Evolutionary conservation across 306 rosid genomes (phyloP), one percentile per base, ranked within the genome.

Genomic region (Acacia melanoxylon): DNA sequence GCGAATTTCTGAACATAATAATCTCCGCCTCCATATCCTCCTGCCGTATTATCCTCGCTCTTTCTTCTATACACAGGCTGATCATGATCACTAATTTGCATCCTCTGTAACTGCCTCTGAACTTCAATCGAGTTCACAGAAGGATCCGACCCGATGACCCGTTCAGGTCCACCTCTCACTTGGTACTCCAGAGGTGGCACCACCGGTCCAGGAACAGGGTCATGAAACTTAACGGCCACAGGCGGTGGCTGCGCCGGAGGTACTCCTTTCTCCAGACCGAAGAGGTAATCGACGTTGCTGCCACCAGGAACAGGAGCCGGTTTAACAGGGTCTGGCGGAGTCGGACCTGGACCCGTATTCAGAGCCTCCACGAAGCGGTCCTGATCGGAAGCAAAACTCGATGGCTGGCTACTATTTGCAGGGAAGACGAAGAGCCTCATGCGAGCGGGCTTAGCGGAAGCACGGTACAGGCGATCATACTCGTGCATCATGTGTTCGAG

Each of bases 401-500:
- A 69, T 11, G 62, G 58, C 31, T 19, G 87, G n/a, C 29, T 69
- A 37, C 22, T 76, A 15, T 35, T 31, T 6, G 70, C 67, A 0
- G 84, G 59, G 56, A 93, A 92, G 44, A 95, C 88, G 76, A 95
- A 95, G 9, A 95, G 80, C 70, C 99, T 83, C 97, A 95, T 93
- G 46, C 99, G 77, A 8, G 96, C 90, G 0, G 97, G 97, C 78
- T 72, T 89, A 40, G 87, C 87, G 0, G 98, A 88, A 61, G 89
- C 81, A 1, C 99, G 91, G 70, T 81, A 91, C 76, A 93, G 93
- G 19, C 99, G 99, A 76, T 95, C 99, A 65, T 88, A 95, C 84
- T 95, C 99, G 72, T 89, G 94, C 99, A 95, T 95, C 99, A 95
- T 93, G 71, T 93, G 97, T 45, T 95, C 98, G 4, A 95, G 91